Evolutionary conservation across 805 yeast species (phyloP).

Genomic region (Metschnikowia hibisci): DNA sequence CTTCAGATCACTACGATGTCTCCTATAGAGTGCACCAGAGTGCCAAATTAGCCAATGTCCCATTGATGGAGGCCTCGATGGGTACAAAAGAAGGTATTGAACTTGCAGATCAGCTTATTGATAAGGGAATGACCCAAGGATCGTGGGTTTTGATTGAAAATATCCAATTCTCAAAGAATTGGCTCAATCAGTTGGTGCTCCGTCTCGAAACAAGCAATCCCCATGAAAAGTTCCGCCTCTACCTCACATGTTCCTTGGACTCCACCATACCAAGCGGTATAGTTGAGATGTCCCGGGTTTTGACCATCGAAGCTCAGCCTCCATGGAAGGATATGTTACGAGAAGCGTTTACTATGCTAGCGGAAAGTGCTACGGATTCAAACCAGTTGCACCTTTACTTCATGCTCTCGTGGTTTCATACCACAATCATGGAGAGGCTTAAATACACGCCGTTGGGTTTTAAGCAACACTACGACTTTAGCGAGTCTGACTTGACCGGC

Average conservation of each 20-base stretch:
- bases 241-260: conserved; percentile 58
- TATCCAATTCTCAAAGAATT: conserved; percentile 63
- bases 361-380: not conserved
- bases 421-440: conserved; percentile 54
- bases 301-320: conserved; percentile 59
- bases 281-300: conserved; percentile 49
- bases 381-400: conserved; percentile 40
- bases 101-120: conserved; percentile 53
- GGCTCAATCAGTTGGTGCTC: conserved; percentile 57
- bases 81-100: conserved; percentile 68
- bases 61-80: conserved; percentile 53
- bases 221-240: conserved; percentile 44
- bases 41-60: conserved; percentile 29
- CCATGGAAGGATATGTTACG: conserved; percentile 51
- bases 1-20: conserved; percentile 66
- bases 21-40: conserved; percentile 47
- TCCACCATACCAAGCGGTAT: conserved; percentile 53
- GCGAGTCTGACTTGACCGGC: conserved; percentile 62
- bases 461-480: conserved; percentile 59
- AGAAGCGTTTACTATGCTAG: conserved; percentile 29
- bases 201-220: conserved; percentile 32
- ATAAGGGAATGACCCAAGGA: conserved; percentile 44
- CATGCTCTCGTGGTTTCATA: conserved; percentile 67
- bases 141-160: conserved; percentile 79
- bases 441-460: conserved; percentile 65